A percentile compares a stretch with the other conserved stretches of the same genome.
Evolutionary conservation across 805 yeast genomes (phyloP).

Genomic region (Candida nitratophila): DNA sequence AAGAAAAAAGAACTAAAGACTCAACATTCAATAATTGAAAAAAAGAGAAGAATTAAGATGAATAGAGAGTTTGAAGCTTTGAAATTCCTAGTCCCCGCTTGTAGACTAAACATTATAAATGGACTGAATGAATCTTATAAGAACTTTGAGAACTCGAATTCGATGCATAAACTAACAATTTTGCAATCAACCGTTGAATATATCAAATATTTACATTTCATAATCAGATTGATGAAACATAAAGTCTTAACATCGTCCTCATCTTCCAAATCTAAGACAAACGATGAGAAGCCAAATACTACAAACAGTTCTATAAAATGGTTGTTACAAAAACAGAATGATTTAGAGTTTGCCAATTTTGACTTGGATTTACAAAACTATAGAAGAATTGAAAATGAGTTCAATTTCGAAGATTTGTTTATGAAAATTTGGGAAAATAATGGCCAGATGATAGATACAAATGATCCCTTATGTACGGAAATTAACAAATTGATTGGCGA

Average conservation of each 20-base stretch:
- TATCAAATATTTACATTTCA: constrained; percentile 59
- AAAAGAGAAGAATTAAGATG: constrained; percentile 69
- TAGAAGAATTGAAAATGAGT: constrained; percentile 52
- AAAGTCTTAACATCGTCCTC: constrained; percentile 27
- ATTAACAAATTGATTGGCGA: constrained; percentile 3
- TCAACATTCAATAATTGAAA: constrained; percentile 74
- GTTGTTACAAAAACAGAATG: constrained; percentile 27
- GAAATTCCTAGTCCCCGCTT: constrained; percentile 72
- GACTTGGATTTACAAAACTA: constrained; percentile 53
- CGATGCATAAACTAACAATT: constrained; percentile 73
- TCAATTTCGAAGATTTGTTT: constrained; percentile 37
- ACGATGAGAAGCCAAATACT: constrained; percentile 6
- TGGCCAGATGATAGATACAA: constrained; percentile 14
- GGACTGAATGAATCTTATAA: constrained; percentile 16
- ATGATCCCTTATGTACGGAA: constrained; percentile 22
- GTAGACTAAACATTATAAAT: constrained; percentile 40
- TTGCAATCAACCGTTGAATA: constrained; percentile 80
- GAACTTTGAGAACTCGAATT: constrained; percentile 23
- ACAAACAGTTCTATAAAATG: constrained; percentile 20
- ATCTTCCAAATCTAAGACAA: background rate
- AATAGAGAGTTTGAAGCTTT: constrained; percentile 80
- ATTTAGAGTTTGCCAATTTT: constrained; percentile 41
- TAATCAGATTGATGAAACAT: constrained; percentile 44
- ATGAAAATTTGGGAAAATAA: constrained; percentile 22
- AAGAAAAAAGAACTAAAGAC: constrained; percentile 42